Evolutionary conservation across 192 early-diverging fungal genomes (phyloP), one percentile per base, ranked within the genome.

Genomic region (Pilobolus umbonatus): DNA sequence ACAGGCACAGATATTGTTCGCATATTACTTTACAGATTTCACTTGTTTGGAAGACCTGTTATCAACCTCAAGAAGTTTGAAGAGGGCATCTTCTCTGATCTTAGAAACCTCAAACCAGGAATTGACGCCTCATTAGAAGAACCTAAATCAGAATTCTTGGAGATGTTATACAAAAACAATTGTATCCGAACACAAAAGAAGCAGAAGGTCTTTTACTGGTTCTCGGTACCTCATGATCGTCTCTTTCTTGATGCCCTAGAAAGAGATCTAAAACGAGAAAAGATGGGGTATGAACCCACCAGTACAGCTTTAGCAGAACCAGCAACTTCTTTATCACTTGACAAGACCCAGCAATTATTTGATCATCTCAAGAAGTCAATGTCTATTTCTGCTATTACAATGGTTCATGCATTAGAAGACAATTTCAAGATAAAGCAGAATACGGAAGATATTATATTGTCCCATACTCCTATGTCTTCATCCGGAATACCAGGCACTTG

Each of bases 121-220:
- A 76, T 83, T 19, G 92, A 95, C 65, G 92, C 95, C 17, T 85
- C 85, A 8, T 77, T 97, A 7, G 96, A 97, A 75, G 89, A 91
- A 51, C 92, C 94, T 21, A 83, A 94, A 29, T 94, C 90, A 2
- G 93, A 93, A 45, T 95, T 97, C 62, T 73, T 98, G 30, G 93
- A 96, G 64, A 85, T 96, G 63, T 76, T 98, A 49, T 92, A 94
- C 79, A 94, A 92, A 65, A 86, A 95, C 79, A 86, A 92, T 53
- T 97, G 95, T 73, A 92, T 98, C 56, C 85, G 96, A 24, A 96
- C 94, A 2, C 94, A 97, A 69, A 98, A 97, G 82, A 97, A 97
- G 78, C 96, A 98, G 77, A 97, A 97, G 57, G 96, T 98, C 15
- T 98, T 97, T 72, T 95, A 88, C 65, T 98, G 96, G 95, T 88